Base-by-base conservation (phyloP, 345 rosid genomes). In the Citrus unshiu region DNA sequence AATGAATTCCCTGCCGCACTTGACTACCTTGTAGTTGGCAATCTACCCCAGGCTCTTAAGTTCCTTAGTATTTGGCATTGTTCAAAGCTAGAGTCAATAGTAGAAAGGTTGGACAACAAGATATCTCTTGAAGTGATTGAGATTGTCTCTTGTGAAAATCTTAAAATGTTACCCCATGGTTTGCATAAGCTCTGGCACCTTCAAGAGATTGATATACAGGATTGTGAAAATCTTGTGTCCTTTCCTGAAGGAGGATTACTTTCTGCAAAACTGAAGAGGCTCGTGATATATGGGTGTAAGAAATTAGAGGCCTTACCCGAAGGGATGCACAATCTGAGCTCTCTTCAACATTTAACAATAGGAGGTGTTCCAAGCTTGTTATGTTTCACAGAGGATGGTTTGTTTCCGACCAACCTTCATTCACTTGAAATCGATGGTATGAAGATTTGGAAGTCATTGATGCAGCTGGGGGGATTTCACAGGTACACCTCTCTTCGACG, bases 401-500 rank as follows among this genome's bases (percentile, higher is more conserved):
- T 40, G 46, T 18, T 71, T 7, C 81, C 81, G 1, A n/a, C 21
- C 32, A 78, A 60, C 27, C 61, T 78, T 7, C 22, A 30, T 22
- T 35, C 70, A 29, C 81, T 78, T 39, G 2, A 1, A 3, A 32
- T 78, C 6, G 5, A 32, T 2, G 21, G 62, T 30, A 9, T 22
- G 16, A 62, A 70, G 7, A 60, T 58, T 14, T 40, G 32, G 7
- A 43, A 70, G 24, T 6, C 70, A 62, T 61, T 82, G 9, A 54
- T 34, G 2, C 35, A 43, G 5, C 70, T 0, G 0, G 46, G 85
- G 79, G 81, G 84, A 7, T 68, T 82, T 67, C 27, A 78, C 74
- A 74, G 57, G 4, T 32, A 78, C 49, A 21, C 60, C 49, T 74
- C 72, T 46, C 84, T 82, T 51, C 22, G 19, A 63, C 13, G 14